Evolutionary conservation across 306 rosid species (phyloP).

Genomic region (Quercus aquifolioides): DNA sequence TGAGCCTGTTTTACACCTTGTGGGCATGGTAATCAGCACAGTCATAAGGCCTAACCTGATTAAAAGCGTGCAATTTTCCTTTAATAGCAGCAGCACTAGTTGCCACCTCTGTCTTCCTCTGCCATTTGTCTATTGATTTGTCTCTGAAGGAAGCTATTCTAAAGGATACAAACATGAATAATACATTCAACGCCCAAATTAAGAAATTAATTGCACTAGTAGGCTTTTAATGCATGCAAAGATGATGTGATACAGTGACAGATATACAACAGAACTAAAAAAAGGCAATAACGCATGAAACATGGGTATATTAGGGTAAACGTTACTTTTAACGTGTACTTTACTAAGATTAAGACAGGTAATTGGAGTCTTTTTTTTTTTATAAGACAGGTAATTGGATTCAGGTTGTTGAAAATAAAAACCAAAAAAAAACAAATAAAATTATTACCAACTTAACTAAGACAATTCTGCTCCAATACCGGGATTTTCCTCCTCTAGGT

Average conservation of each 20-base stretch:
- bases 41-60: constrained; percentile 59
- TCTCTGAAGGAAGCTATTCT: constrained; percentile 70
- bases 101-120: constrained; percentile 82
- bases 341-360: not conserved
- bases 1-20: not conserved
- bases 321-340: not conserved
- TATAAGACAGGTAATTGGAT: no score
- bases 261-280: no score
- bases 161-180: constrained; percentile 33
- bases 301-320: not conserved
- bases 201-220: not conserved
- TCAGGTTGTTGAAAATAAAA: not conserved
- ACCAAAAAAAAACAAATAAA: not conserved
- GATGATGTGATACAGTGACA: not conserved
- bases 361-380: no score
- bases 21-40: constrained; percentile 3
- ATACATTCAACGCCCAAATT: not conserved
- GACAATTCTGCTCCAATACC: not conserved
- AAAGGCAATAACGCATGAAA: not conserved
- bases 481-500: not conserved
- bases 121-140: constrained; percentile 87
- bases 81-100: constrained; percentile 87
- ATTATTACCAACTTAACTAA: not conserved
- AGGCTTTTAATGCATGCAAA: not conserved
- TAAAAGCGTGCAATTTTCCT: constrained; percentile 76